These are phyloP conservation scores for Psidium friedrichsthalianum DNA, from an alignment of 345 rosid species.

Conservation along the genomic window DNA sequence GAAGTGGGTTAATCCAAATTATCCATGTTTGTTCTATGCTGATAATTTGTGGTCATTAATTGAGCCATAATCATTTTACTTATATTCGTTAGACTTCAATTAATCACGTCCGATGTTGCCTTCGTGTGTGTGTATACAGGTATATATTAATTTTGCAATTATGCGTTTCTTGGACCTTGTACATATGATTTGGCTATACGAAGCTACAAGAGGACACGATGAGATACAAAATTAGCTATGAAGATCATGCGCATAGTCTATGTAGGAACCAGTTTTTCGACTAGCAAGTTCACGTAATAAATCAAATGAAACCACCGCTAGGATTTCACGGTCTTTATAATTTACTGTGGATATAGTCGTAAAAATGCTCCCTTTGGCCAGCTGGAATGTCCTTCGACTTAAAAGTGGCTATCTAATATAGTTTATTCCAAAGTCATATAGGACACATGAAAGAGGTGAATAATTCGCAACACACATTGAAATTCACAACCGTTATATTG, in stretches of 20 bases:
- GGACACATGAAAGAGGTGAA: background rate
- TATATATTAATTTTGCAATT: background rate
- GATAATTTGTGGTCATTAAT: background rate
- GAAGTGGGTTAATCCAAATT: background rate
- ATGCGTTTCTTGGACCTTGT: background rate
- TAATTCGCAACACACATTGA: background rate
- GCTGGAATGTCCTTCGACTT: background rate
- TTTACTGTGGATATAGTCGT: background rate
- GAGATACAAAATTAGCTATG: background rate
- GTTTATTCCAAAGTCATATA: background rate
- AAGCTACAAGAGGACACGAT: background rate
- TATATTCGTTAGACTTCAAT: background rate
- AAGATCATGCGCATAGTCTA: background rate
- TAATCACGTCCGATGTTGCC: background rate
- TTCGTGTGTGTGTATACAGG: background rate
- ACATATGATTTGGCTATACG: background rate
- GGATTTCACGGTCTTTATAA: too few species aligned
- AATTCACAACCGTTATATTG: too few species aligned
- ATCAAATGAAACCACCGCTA: too few species aligned
- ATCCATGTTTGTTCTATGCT: background rate
- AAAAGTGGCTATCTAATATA: background rate
- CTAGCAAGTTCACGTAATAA: background rate
- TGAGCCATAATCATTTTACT: background rate
- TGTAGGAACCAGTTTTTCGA: background rate
- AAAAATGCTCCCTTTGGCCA: background rate